Percentiles rank a stretch among this genome's conserved stretches.
These are phyloP conservation scores for Debaryomyces singareniensis DNA, from an alignment of 1,139 yeast species.

Conservation along the genomic window DNA sequence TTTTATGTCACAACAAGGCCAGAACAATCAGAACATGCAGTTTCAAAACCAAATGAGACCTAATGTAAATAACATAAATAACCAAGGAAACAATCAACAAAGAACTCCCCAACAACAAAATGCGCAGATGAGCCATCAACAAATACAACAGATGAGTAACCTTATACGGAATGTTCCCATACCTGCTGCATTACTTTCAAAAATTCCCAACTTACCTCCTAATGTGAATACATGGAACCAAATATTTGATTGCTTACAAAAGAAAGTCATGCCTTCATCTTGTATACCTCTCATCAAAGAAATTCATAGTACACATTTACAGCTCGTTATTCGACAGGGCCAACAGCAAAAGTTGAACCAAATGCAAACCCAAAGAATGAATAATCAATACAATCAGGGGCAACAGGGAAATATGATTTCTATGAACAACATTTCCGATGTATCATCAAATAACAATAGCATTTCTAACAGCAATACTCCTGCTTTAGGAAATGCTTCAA, in stretches of 20 bases:
- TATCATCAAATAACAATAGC: conserved; percentile 4
- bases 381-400: conserved; percentile 11
- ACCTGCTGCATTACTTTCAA: conserved; percentile 65
- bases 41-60: background rate
- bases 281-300: conserved; percentile 53
- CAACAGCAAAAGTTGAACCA: conserved; percentile 21
- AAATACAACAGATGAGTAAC: conserved; percentile 30
- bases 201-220: conserved; percentile 78
- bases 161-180: conserved; percentile 53
- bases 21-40: background rate
- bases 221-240: conserved; percentile 80
- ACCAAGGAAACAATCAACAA: conserved; percentile 1
- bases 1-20: conserved; percentile 46
- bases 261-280: conserved; percentile 50
- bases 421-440: conserved; percentile 4
- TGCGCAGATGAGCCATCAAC: conserved; percentile 12
- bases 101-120: conserved; percentile 4
- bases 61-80: too few species aligned
- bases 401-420: conserved; percentile 5
- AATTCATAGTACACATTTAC: conserved; percentile 52
- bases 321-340: conserved; percentile 29
- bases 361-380: conserved; percentile 12
- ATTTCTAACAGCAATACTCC: conserved; percentile 5
- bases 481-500: conserved; percentile 4
- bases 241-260: conserved; percentile 62